Percentiles rank a stretch among this genome's conserved stretches.
phyloP scores from a whole-genome alignment of 495 filamentous ascomycete species.

The Talaromyces nanjingensis region DNA sequence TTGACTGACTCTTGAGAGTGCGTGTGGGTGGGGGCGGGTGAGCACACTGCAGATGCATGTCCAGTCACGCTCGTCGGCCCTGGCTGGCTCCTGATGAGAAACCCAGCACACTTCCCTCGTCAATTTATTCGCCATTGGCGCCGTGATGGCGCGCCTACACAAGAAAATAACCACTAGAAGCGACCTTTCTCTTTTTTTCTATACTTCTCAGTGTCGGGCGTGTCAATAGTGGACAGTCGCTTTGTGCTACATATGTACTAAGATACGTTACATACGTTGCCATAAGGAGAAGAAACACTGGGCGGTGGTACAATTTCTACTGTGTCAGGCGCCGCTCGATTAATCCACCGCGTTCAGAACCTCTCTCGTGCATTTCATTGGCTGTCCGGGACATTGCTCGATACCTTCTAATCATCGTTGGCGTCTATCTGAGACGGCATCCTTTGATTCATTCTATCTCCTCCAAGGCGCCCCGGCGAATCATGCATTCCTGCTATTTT shows the following conservation, averaged over 20 bases:
- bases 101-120: conserved; percentile 9
- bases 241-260: too few relatives aligned
- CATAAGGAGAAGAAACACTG: neutral
- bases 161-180: neutral
- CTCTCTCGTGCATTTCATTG: neutral
- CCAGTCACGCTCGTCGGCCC: neutral
- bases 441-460: neutral
- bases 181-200: neutral
- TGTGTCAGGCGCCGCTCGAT: neutral
- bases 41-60: neutral
- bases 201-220: neutral
- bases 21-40: neutral
- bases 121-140: conserved; percentile 24
- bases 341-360: neutral
- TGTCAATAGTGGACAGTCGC: neutral
- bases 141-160: conserved; percentile 8
- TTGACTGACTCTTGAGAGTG: too few relatives aligned
- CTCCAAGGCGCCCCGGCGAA: neutral
- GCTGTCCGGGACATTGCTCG: neutral
- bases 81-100: neutral
- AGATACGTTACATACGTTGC: too few relatives aligned
- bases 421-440: conserved; percentile 1
- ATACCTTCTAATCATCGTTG: neutral
- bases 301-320: neutral
- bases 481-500: neutral